These are phyloP conservation scores for Fusarium xyrophilum DNA, from an alignment of 2,329 filamentous ascomycete genomes.

Conservation along the genomic window DNA sequence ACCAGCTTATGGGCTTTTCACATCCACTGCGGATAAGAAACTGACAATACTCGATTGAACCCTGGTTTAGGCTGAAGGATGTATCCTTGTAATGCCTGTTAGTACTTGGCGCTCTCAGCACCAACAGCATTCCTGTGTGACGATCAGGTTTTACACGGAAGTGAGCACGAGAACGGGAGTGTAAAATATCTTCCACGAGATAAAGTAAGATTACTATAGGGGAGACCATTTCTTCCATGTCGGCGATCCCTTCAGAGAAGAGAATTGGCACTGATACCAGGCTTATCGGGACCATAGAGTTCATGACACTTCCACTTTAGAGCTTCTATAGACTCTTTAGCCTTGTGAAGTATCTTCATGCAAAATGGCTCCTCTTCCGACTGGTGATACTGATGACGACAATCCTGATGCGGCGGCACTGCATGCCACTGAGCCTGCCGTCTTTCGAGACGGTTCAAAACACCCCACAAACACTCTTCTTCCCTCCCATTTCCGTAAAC, in stretches of 20 bases:
- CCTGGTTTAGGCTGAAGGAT: not conserved
- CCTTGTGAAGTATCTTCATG: not conserved
- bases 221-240: too few species aligned
- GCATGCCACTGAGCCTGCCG: not conserved
- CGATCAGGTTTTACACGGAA: too few species aligned
- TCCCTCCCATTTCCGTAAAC: not conserved
- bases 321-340: not conserved
- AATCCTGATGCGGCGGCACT: not conserved
- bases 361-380: not conserved
- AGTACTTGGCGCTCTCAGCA: too few species aligned
- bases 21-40: accelerated
- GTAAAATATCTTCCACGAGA: accelerated
- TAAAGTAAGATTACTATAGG: too few species aligned
- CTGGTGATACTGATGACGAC: not conserved
- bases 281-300: not conserved
- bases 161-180: not conserved
- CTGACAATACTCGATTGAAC: accelerated
- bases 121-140: not conserved
- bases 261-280: not conserved
- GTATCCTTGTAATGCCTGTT: not conserved
- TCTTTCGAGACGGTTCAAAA: not conserved
- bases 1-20: accelerated
- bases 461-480: not conserved
- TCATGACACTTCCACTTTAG: not conserved
- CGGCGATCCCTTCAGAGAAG: not conserved